Evolutionary conservation across 106 monocot genomes (phyloP).

Genomic region (Gastrodia elata): DNA sequence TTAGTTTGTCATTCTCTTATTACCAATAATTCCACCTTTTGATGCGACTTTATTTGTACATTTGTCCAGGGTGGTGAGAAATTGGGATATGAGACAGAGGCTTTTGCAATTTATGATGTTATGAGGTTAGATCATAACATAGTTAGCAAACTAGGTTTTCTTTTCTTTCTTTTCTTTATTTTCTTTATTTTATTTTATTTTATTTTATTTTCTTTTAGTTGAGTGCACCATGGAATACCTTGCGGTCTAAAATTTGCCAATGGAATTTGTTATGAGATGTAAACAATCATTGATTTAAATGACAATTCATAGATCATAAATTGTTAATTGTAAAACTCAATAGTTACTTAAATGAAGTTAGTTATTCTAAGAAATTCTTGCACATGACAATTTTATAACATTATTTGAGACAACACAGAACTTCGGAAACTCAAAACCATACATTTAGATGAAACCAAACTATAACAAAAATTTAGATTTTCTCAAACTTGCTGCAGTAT

Average conservation of each 20-base stretch:
- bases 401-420: background rate
- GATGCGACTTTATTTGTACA: background rate
- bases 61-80: slow-evolving; percentile 70
- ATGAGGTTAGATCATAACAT: slow-evolving; percentile 55
- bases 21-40: background rate
- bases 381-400: background rate
- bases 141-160: background rate
- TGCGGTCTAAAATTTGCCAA: background rate
- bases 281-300: background rate
- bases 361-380: background rate
- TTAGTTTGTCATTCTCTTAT: background rate
- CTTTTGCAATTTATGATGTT: slow-evolving; percentile 90
- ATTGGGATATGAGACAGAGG: slow-evolving; percentile 97
- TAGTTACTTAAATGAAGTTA: background rate
- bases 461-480: background rate
- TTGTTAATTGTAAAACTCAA: background rate
- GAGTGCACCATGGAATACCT: background rate
- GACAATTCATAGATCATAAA: background rate
- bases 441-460: background rate
- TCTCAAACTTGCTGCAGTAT: too few species aligned
- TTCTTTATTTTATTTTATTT: background rate
- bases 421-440: background rate
- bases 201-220: background rate
- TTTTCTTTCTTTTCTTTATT: background rate
- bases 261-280: background rate